phyloP scores from a whole-genome alignment of 345 rosid species.

The Brassica rapa region DNA sequence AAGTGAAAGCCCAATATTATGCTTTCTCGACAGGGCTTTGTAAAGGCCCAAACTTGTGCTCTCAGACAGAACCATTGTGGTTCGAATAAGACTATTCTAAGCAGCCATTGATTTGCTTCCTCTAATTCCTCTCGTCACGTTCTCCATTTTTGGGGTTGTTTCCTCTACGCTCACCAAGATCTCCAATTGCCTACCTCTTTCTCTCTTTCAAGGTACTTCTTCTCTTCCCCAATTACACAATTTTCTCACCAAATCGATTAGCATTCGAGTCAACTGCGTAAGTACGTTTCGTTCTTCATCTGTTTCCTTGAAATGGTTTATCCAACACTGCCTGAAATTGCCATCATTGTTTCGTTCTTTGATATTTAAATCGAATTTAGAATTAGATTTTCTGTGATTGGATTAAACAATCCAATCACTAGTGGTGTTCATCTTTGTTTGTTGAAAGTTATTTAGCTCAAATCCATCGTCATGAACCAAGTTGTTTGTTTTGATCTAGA shows the following conservation, averaged over 20 bases:
- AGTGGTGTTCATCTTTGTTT: constrained; percentile 5
- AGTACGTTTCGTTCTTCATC: constrained; percentile 13
- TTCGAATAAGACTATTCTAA: constrained; percentile 8
- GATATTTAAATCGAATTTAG: neutral
- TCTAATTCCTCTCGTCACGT: constrained; percentile 35
- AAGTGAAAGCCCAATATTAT: neutral
- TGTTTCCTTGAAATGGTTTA: neutral
- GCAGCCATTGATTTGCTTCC: constrained; percentile 32
- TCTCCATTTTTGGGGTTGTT: neutral
- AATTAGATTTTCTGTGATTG: neutral
- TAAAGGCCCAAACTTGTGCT: constrained; percentile 25
- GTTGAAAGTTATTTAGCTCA: neutral
- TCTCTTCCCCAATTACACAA: constrained; percentile 5
- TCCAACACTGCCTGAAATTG: neutral
- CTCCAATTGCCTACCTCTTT: neutral
- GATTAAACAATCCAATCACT: neutral
- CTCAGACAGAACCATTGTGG: constrained; percentile 3
- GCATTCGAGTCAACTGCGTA: constrained; percentile 24
- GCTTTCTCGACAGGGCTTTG: neutral
- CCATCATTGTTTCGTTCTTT: neutral
- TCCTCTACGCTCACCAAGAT: constrained; percentile 20
- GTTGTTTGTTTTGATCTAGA: constrained; percentile 10
- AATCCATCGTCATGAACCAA: neutral
- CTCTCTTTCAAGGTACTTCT: constrained; percentile 14
- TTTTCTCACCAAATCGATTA: constrained; percentile 6